Conservation (phyloP, 108 stramenopile species). For the Schizochytrium sp. region DNA sequence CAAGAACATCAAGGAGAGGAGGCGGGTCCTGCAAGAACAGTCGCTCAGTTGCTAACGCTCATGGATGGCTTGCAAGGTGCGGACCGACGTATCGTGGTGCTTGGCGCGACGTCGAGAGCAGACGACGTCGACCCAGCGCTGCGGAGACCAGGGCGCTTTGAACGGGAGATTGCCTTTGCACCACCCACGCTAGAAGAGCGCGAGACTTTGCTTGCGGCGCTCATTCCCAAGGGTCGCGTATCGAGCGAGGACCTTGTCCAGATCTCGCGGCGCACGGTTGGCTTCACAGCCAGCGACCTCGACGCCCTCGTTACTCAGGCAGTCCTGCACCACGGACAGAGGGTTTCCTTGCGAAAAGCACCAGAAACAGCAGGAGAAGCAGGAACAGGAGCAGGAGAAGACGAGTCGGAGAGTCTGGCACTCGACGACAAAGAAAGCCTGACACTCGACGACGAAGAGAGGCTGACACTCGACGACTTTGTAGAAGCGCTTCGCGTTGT, state of each 20-base stretch:
- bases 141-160: slow-evolving; percentile 82
- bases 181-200: slow-evolving; percentile 16
- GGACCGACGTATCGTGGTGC: slow-evolving; percentile 76
- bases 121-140: slow-evolving; percentile 90
- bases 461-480: background rate
- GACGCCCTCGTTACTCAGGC: background rate
- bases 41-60: slow-evolving; percentile 89
- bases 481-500: background rate
- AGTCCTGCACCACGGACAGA: background rate
- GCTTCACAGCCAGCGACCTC: background rate
- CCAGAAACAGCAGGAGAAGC: background rate
- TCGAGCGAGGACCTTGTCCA: background rate
- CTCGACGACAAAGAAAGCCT: too few species aligned
- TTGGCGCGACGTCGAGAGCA: slow-evolving; percentile 94
- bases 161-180: slow-evolving; percentile 36
- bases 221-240: background rate
- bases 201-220: background rate
- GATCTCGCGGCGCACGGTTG: background rate
- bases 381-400: background rate
- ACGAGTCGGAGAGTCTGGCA: too few species aligned
- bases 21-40: slow-evolving; percentile 59
- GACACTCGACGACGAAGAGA: too few species aligned
- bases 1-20: background rate
- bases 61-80: slow-evolving; percentile 89
- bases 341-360: background rate